Percentiles rank a stretch among this genome's conserved stretches.
These are phyloP conservation scores for Hevea brasiliensis DNA, from an alignment of 345 rosid genomes.

Conservation along the genomic window DNA sequence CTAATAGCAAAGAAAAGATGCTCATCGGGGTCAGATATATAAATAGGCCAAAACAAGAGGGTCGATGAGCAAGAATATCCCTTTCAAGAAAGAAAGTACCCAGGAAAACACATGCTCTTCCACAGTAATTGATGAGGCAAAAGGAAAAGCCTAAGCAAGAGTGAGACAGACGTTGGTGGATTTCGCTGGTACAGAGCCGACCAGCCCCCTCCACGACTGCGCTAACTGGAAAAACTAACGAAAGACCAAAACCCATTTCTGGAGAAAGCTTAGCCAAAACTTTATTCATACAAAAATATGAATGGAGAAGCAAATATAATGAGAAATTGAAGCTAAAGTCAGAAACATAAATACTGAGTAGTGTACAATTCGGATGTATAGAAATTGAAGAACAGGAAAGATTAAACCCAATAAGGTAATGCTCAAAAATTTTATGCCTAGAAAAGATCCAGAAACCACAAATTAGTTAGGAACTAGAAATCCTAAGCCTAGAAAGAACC, in stretches of 20 bases:
- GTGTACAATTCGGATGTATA: too few relatives aligned
- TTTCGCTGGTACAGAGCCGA: conserved; percentile 4
- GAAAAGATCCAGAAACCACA: neutral
- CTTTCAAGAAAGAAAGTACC: neutral
- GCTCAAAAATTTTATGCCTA: neutral
- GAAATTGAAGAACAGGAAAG: neutral
- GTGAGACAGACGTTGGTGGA: conserved; percentile 21
- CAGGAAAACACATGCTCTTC: conserved; percentile 5
- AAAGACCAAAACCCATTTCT: conserved; percentile 1
- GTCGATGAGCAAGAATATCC: conserved; percentile 1
- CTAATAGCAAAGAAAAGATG: neutral
- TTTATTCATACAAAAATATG: neutral
- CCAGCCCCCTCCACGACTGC: neutral
- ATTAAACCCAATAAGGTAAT: neutral
- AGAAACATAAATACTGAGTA: neutral
- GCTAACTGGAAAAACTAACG: neutral
- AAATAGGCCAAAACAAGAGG: conserved; percentile 11
- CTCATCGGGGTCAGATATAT: neutral
- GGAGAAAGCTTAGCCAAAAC: neutral
- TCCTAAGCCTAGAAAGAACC: neutral
- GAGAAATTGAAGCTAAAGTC: neutral
- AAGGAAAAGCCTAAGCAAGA: conserved; percentile 10
- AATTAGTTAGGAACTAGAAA: neutral
- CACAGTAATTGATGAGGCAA: neutral
- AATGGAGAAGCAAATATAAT: neutral